Conservation (phyloP, 1,284 basidiomycete species). For the Cutaneotrichosporon sp. region DNA sequence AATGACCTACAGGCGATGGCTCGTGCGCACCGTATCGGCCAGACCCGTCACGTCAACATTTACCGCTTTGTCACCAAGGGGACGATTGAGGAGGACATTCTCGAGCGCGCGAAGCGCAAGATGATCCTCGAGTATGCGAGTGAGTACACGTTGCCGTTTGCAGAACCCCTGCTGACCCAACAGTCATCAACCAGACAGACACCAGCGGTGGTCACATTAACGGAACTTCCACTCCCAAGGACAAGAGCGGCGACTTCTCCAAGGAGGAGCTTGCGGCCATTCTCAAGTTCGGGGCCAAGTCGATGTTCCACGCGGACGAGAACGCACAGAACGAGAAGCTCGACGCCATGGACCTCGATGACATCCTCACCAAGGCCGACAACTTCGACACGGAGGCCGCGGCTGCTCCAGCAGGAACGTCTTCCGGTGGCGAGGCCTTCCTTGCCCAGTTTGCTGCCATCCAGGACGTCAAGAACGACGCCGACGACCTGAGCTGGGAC, state of each 20-base stretch:
- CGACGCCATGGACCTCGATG: conserved; percentile 98
- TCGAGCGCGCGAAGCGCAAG: conserved; percentile 98
- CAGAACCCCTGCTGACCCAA: conserved; percentile 14
- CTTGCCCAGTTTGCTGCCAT: conserved; percentile 93
- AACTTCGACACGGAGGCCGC: conserved; percentile 95
- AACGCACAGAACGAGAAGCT: conserved; percentile 90
- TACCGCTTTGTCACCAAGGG: conserved; percentile 98
- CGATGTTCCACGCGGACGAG: conserved; percentile 98
- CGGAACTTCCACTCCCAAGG: conserved; percentile 75
- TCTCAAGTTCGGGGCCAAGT: conserved; percentile 97
- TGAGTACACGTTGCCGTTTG: conserved; percentile 58
- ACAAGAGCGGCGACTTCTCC: conserved; percentile 76
- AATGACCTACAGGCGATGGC: conserved; percentile 99
- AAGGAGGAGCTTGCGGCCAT: conserved; percentile 99
- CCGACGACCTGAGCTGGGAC: conserved; percentile 88
- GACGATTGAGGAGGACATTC: conserved; percentile 97
- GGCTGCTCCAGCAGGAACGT: conserved; percentile 75
- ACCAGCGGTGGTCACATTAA: conserved; percentile 96
- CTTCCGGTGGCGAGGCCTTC: conserved; percentile 95
- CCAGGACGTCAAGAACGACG: conserved; percentile 88
- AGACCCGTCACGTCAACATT: conserved; percentile 97
- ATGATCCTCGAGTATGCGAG: conserved; percentile 99
- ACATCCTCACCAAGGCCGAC: conserved; percentile 95
- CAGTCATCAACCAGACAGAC: conserved; percentile 99
- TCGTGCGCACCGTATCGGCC: conserved; percentile 92